Evolutionary conservation across 257 asterid genomes (phyloP).

Genomic region (Mitragyna speciosa): DNA sequence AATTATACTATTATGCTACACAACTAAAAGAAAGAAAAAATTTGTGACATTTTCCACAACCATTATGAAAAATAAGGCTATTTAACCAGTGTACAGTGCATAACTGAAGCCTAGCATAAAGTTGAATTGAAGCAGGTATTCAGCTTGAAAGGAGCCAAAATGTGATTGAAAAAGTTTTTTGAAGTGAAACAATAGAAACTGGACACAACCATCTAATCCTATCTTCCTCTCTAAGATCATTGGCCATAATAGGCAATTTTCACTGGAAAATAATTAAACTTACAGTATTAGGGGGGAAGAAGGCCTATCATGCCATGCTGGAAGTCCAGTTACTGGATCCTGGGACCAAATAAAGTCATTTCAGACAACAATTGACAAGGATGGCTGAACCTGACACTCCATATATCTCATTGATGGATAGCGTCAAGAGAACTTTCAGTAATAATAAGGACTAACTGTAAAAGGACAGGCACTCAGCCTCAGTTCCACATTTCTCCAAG

Average conservation of each 20-base stretch:
- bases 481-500: constrained; percentile 84
- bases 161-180: not conserved
- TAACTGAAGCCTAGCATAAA: not conserved
- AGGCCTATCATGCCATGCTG: constrained; percentile 85
- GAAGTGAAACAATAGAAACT: not conserved
- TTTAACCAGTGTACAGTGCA: not conserved
- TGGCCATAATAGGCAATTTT: constrained; percentile 10
- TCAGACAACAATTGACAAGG: constrained; percentile 17
- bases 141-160: not conserved
- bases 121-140: not conserved
- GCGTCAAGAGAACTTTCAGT: constrained; percentile 24
- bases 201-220: not conserved
- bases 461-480: constrained; percentile 78
- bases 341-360: constrained; percentile 43
- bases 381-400: constrained; percentile 13
- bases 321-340: constrained; percentile 97
- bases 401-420: constrained; percentile 18
- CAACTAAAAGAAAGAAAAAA: not conserved
- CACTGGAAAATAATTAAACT: constrained; percentile 33
- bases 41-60: not conserved
- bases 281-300: constrained; percentile 80
- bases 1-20: not conserved
- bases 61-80: not conserved
- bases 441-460: constrained; percentile 56
- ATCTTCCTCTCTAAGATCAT: constrained; percentile 1